Base-by-base conservation (phyloP, 495 filamentous ascomycete genomes). In the Amphirosellinia nigrospora region DNA sequence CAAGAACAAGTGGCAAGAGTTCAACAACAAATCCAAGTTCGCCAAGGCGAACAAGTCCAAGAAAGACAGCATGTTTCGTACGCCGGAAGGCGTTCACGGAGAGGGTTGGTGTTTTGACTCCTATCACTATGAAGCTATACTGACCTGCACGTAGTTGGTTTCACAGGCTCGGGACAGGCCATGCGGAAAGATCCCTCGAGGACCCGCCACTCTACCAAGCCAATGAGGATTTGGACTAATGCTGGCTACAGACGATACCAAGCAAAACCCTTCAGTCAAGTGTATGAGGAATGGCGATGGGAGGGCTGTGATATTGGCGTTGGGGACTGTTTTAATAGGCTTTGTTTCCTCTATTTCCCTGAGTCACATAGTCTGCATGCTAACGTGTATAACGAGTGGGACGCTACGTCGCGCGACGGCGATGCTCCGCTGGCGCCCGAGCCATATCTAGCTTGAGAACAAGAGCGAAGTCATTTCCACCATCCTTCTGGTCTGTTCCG, bases 1-100 rank as follows among this genome's bases (percentile, higher is more conserved):
- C 71, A 97, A 97, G 84, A 93, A 85, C 72, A 97, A 96, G 75
- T 99, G 96, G 96, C 91, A 98, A 79, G 91, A 94, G 73, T 99
- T 96, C 77, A 89, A 87, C 46, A 84, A 83, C 72, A 97, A 94
- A 82, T 91, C 92, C 23, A 94, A 93, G 76, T 83, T 89, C 46
- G 91, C 89, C 56, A 94, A 92, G 79, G 72, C 81, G n/a, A 75
- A 77, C 55, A 83, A 81, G 66, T 77, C 79, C 10, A 94, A 93
- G 82, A 97, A 97, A 84, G 94, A 98, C 19, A 96, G 93, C 82
- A 97, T 98, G 96, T 99, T 99, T 75, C 88, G 96, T 32, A 97
- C 94, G 2, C 92, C 92, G 0, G 93, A 96, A 32, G 91, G 93
- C 53, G 85, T 95, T 15, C 88, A 93, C 72, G 94, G 92, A 56